A percentile compares a stretch with the other conserved stretches of the same genome.
Conservation (phyloP, 2,329 filamentous ascomycete species). For the Pyrenophora teres region DNA sequence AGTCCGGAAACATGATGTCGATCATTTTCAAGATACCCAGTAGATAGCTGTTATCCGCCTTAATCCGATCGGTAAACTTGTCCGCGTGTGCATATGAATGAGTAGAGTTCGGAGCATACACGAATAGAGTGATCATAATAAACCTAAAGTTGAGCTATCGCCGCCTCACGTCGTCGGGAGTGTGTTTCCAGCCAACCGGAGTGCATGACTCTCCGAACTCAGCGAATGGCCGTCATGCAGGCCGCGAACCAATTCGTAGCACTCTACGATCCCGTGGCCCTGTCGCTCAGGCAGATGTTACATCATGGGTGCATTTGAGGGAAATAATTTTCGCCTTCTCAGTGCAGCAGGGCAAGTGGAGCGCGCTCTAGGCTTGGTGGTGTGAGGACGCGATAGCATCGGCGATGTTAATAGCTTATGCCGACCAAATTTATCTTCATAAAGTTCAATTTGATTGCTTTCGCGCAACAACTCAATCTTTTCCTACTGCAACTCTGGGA, state of each 20-base stretch:
- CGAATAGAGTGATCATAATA: neutral
- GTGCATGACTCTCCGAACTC: constrained; percentile 17
- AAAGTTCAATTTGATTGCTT: constrained; percentile 5
- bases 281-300: neutral
- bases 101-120: neutral
- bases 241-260: neutral
- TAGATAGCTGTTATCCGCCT: constrained; percentile 10
- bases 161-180: constrained; percentile 2
- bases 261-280: neutral
- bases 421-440: constrained; percentile 22
- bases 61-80: neutral
- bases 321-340: constrained; percentile 8
- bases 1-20: constrained; percentile 2
- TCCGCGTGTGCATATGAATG: neutral
- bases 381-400: constrained; percentile 18
- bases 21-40: constrained; percentile 16
- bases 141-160: constrained; percentile 5
- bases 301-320: constrained; percentile 12
- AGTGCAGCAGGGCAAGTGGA: constrained; percentile 12
- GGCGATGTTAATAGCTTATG: constrained; percentile 14
- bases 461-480: constrained; percentile 7
- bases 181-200: constrained; percentile 22
- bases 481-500: constrained; percentile 30
- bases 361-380: constrained; percentile 8
- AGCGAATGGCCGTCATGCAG: constrained; percentile 3